phyloP scores from a whole-genome alignment of 148 eudicot species.

The Rhododendron vialii region DNA sequence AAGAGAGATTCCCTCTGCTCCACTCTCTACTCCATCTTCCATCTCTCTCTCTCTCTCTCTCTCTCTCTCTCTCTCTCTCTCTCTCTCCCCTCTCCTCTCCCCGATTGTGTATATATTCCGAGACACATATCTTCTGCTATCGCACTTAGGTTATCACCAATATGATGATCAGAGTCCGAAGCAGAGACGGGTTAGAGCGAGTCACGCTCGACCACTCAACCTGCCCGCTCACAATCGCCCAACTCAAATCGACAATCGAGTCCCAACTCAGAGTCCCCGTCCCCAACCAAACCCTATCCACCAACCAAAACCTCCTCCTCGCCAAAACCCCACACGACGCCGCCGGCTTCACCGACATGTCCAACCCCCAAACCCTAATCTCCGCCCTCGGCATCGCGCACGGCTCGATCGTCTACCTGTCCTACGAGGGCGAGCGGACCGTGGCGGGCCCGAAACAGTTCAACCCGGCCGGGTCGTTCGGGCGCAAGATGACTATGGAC shows the following conservation, averaged over 20 bases:
- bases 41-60: not conserved
- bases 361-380: constrained; percentile 41
- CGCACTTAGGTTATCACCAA: not conserved
- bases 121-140: not conserved
- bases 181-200: constrained; percentile 83
- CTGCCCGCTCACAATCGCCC: constrained; percentile 48
- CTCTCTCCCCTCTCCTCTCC: not conserved
- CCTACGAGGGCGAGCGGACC: constrained; percentile 68
- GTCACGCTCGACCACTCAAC: constrained; percentile 33
- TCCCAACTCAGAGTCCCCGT: constrained; percentile 69
- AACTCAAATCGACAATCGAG: constrained; percentile 73
- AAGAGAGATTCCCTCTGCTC: not conserved
- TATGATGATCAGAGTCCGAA: constrained; percentile 82
- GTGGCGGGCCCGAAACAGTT: constrained; percentile 33
- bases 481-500: constrained; percentile 92
- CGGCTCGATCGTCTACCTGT: constrained; percentile 57
- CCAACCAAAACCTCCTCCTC: constrained; percentile 64
- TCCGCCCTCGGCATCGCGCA: constrained; percentile 43
- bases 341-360: constrained; percentile 53
- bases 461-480: constrained; percentile 75
- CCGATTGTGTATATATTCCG: not conserved
- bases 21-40: not conserved
- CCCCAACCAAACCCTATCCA: constrained; percentile 58
- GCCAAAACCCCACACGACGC: constrained; percentile 59
- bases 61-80: not conserved